These are phyloP conservation scores for Clitopilus passeckerianus DNA, from an alignment of 768 basidiomycete genomes.

Conservation along the genomic window DNA sequence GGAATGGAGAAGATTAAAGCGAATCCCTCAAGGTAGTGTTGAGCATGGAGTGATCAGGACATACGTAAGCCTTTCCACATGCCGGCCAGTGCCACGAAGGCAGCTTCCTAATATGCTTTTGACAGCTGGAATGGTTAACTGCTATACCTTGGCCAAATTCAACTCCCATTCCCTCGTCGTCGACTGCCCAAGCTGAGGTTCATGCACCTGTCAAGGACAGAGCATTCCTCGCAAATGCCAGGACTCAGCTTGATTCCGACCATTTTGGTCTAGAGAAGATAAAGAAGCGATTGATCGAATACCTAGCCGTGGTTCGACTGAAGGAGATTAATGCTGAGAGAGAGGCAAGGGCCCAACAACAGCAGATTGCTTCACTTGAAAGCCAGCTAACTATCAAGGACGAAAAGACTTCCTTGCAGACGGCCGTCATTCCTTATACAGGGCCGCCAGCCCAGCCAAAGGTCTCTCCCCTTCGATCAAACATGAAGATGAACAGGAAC, in stretches of 20 bases:
- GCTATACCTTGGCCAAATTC: conserved; percentile 78
- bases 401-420: conserved; percentile 11
- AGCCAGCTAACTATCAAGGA: conserved; percentile 3
- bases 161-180: conserved; percentile 9
- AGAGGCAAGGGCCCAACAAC: conserved; percentile 15
- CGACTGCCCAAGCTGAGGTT: conserved; percentile 6
- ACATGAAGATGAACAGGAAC: conserved; percentile 9
- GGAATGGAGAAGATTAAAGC: conserved; percentile 80
- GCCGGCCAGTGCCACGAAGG: conserved; percentile 6
- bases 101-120: conserved; percentile 1
- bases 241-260: conserved; percentile 79
- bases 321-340: conserved; percentile 41
- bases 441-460: conserved; percentile 12
- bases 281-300: conserved; percentile 88
- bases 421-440: conserved; percentile 22
- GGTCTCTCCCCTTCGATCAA: conserved; percentile 6
- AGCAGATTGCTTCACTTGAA: conserved; percentile 1
- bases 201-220: conserved; percentile 34
- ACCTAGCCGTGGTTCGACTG: conserved; percentile 78
- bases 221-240: conserved; percentile 65
- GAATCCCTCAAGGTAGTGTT: conserved; percentile 86
- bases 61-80: conserved; percentile 49
- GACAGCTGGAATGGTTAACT: conserved; percentile 87
- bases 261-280: conserved; percentile 92
- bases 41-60: conserved; percentile 86